Evolutionary conservation across 805 yeast genomes (phyloP), one percentile per base, ranked within the genome.

Genomic region (Nakazawaea holstii): DNA sequence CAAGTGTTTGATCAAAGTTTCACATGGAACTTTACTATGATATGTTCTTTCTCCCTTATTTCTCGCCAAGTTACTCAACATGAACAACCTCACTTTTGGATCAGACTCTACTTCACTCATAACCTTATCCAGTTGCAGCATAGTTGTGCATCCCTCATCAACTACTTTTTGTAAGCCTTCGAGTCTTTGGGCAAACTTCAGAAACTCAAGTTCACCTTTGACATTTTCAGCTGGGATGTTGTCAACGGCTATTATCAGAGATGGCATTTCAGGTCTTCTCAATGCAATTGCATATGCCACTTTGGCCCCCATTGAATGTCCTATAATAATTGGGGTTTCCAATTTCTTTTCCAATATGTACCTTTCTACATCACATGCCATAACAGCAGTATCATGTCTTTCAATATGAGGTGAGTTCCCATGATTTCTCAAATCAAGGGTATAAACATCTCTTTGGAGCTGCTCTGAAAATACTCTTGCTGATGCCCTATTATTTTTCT

Each of bases 291-390:
- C 84, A 97, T 94, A 88, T 11, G 86, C 96, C 0, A 90, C 76
- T 59, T 94, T 91, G 2, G 96, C 98, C 4, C 99, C 99, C 94
- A 87, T 84, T 0, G 92, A 85, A 60, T 86, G 94, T 0, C 95
- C 95, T 46, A 66, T 53, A 15, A 85, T 62, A 14, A 84, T 75
- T 1, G 82, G 80, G 44, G 72, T 69, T 10, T 39, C 24, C 14
- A 68, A 51, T 5, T 59, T 48, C 13, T 69, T 65, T 1, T 72
- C 73, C 2, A 59, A 57, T 10, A 85, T 73, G 59, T 90, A 86
- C n/a, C 65, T 57, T 45, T 77, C 81, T n/a, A 92, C 84, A 62
- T 92, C 99, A 2, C 84, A 79, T 0, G 96, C 84, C 72, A 92
- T 72, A 2, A 87, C 66, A 1, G 82, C 79, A 62, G 89, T 86